Percentiles rank a stretch among this genome's conserved stretches.
These are phyloP conservation scores for Termitomyces sp. DNA, from an alignment of 768 basidiomycete species.

Conservation along the genomic window DNA sequence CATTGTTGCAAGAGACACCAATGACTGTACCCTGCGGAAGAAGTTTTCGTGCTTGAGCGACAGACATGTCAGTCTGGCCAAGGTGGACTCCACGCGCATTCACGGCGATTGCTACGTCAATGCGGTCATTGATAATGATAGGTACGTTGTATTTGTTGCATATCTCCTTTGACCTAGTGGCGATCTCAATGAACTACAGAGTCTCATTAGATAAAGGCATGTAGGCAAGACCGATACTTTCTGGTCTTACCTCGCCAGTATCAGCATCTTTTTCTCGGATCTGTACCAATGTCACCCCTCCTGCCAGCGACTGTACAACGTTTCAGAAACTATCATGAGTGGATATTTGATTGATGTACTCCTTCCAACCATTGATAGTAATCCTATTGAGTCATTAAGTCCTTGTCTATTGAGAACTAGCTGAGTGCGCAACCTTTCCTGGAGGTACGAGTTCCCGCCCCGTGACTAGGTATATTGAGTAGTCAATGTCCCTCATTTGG, in stretches of 20 bases:
- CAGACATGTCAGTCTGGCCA: constrained; percentile 84
- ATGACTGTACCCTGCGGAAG: constrained; percentile 69
- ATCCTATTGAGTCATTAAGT: constrained; percentile 32
- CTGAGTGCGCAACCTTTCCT: constrained; percentile 50
- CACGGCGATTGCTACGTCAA: constrained; percentile 82
- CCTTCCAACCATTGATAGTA: constrained; percentile 74
- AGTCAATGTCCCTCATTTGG: constrained; percentile 36
- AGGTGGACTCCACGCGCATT: constrained; percentile 80
- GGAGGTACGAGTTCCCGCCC: constrained; percentile 71
- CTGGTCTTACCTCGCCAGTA: constrained; percentile 63
- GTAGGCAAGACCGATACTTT: background rate
- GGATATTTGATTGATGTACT: constrained; percentile 28
- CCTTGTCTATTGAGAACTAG: background rate
- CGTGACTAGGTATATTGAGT: constrained; percentile 84
- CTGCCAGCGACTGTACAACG: constrained; percentile 62
- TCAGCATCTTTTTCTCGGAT: constrained; percentile 82
- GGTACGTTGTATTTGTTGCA: constrained; percentile 77
- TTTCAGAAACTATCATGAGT: background rate
- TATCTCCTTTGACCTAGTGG: constrained; percentile 58
- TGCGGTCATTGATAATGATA: constrained; percentile 80
- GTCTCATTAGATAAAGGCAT: background rate
- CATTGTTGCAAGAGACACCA: constrained; percentile 73
- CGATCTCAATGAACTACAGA: constrained; percentile 82
- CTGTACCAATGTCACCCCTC: constrained; percentile 89
- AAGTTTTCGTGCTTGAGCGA: constrained; percentile 55